Conservation (phyloP, 164 flowering plant species). For the Brasenia schreberi region DNA sequence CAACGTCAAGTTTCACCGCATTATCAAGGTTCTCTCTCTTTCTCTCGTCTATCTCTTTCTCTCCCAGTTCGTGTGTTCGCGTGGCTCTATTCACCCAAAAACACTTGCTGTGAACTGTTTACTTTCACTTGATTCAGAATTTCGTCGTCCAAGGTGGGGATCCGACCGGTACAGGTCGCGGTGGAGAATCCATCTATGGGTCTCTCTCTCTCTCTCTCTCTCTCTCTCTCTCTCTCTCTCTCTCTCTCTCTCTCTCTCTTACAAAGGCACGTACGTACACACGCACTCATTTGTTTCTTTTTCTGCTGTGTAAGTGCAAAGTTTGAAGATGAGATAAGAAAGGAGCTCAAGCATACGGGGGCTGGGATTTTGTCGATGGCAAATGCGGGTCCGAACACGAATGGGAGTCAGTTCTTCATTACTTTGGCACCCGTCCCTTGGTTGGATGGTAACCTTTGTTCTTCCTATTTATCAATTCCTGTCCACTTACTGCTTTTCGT, state of each 20-base stretch:
- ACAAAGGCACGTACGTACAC: too few relatives aligned
- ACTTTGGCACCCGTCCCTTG: conserved; percentile 77
- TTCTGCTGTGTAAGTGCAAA: conserved; percentile 27
- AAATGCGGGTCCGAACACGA: conserved; percentile 95
- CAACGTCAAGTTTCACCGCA: conserved; percentile 75
- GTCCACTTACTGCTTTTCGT: too few relatives aligned
- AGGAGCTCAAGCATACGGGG: conserved; percentile 91
- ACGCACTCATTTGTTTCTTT: not conserved
- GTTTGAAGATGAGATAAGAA: conserved; percentile 86
- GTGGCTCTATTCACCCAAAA: not conserved
- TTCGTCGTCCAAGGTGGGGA: conserved; percentile 98
- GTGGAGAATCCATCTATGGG: conserved; percentile 97
- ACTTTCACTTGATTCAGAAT: conserved; percentile 28
- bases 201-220: conserved; percentile 9
- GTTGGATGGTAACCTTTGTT: conserved; percentile 58
- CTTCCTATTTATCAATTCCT: not conserved
- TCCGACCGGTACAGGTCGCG: conserved; percentile 97
- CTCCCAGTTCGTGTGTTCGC: not conserved
- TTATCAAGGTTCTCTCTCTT: conserved; percentile 47
- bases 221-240: not conserved
- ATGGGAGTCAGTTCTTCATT: conserved; percentile 94
- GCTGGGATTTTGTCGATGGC: conserved; percentile 98
- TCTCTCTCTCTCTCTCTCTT: not conserved
- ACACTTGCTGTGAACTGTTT: not conserved
- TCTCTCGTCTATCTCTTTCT: not conserved